These are phyloP conservation scores for Amanita inopinata DNA, from an alignment of 768 basidiomycete genomes.

Conservation along the genomic window DNA sequence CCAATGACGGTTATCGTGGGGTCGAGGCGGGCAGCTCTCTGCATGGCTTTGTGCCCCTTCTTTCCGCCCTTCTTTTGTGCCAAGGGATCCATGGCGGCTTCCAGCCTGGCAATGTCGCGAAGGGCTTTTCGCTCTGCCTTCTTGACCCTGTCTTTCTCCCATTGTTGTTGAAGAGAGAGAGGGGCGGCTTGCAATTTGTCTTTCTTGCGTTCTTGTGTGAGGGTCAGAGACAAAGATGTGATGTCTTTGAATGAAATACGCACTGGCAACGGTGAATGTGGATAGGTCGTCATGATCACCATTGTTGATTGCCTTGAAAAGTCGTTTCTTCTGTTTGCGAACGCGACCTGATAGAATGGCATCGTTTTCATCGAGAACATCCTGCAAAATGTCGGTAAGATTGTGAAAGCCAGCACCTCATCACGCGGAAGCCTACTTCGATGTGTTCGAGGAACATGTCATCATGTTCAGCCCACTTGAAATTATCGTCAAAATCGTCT, in stretches of 20 bases:
- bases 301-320: slow-evolving; percentile 52
- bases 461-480: slow-evolving; percentile 39
- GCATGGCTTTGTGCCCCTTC: slow-evolving; percentile 61
- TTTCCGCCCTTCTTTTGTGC: slow-evolving; percentile 53
- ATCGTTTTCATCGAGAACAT: slow-evolving; percentile 49
- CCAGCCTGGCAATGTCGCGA: slow-evolving; percentile 46
- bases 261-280: slow-evolving; percentile 39
- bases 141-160: slow-evolving; percentile 74
- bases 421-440: slow-evolving; percentile 30
- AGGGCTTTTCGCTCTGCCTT: slow-evolving; percentile 70
- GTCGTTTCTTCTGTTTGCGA: slow-evolving; percentile 39
- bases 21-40: slow-evolving; percentile 42
- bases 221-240: neutral
- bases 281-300: slow-evolving; percentile 40
- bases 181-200: slow-evolving; percentile 47
- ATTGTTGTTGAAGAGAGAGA: slow-evolving; percentile 50
- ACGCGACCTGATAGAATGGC: slow-evolving; percentile 34
- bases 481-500: slow-evolving; percentile 13
- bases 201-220: slow-evolving; percentile 30
- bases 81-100: slow-evolving; percentile 55
- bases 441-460: slow-evolving; percentile 48
- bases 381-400: slow-evolving; percentile 27
- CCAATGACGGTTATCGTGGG: slow-evolving; percentile 27
- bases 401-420: neutral
- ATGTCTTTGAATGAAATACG: slow-evolving; percentile 16